These are phyloP conservation scores for Chlorociboria aeruginascens DNA, from an alignment of 495 filamentous ascomycete genomes.

Conservation along the genomic window DNA sequence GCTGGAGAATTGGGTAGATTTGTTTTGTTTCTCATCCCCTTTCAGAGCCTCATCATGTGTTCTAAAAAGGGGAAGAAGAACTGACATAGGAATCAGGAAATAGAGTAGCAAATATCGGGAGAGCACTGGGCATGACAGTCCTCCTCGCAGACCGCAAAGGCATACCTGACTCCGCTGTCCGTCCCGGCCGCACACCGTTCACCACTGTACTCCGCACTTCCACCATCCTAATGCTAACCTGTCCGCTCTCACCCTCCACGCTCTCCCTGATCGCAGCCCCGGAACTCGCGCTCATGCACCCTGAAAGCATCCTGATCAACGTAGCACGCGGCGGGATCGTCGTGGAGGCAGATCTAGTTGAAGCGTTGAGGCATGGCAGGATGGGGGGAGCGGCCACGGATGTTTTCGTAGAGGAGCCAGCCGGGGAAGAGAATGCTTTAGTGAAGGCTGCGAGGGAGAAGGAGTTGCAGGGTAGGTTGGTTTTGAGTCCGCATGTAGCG, in stretches of 20 bases:
- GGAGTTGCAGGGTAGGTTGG: constrained; percentile 9
- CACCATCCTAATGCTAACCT: constrained; percentile 36
- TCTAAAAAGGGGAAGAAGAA: not conserved
- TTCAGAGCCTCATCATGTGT: not conserved
- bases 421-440: constrained; percentile 13
- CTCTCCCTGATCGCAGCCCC: constrained; percentile 30
- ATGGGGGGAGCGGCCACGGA: constrained; percentile 43
- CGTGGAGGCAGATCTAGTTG: constrained; percentile 36
- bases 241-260: constrained; percentile 32
- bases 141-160: constrained; percentile 38
- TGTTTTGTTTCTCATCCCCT: not conserved
- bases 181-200: constrained; percentile 28
- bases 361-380: constrained; percentile 30
- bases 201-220: constrained; percentile 29
- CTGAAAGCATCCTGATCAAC: constrained; percentile 39
- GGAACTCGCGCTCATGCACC: constrained; percentile 38
- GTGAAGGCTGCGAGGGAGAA: constrained; percentile 6
- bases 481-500: constrained; percentile 19
- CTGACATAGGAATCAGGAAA: constrained; percentile 9
- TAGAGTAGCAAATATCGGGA: constrained; percentile 20
- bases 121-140: constrained; percentile 39
- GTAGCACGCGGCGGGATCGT: constrained; percentile 46
- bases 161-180: not conserved
- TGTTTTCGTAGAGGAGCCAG: constrained; percentile 42
- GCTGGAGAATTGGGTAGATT: constrained; percentile 44